phyloP scores from a whole-genome alignment of 495 filamentous ascomycete genomes.

The Penicillium parvum region DNA sequence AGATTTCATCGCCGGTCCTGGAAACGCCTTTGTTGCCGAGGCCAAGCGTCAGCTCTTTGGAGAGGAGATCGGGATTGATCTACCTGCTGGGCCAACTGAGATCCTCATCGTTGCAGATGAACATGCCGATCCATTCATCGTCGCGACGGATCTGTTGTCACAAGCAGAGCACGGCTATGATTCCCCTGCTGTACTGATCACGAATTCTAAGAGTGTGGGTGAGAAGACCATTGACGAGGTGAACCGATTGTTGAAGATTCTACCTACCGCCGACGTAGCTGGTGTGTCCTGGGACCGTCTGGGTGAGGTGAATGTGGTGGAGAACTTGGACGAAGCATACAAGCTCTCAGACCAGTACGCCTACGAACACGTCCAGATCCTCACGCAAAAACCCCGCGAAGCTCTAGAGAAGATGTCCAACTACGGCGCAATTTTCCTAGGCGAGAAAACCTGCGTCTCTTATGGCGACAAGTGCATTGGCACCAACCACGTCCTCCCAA shows the following conservation, averaged over 20 bases:
- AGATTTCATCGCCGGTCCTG: conserved; percentile 52
- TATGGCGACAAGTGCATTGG: conserved; percentile 54
- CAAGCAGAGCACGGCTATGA: conserved; percentile 53
- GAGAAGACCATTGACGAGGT: conserved; percentile 35
- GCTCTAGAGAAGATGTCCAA: conserved; percentile 49
- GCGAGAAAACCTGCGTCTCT: conserved; percentile 50
- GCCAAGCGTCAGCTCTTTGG: conserved; percentile 52
- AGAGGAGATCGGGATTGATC: conserved; percentile 48
- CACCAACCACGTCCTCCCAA: conserved; percentile 53
- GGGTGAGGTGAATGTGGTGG: conserved; percentile 46
- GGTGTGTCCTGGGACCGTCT: conserved; percentile 42
- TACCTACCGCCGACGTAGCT: conserved; percentile 43
- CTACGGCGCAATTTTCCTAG: conserved; percentile 50
- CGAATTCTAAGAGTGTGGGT: conserved; percentile 41
- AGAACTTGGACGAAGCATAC: conserved; percentile 43
- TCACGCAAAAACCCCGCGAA: conserved; percentile 43
- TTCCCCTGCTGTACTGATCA: conserved; percentile 46
- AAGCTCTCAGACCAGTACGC: conserved; percentile 49
- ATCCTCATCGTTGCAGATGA: conserved; percentile 51
- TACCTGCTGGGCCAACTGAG: conserved; percentile 51
- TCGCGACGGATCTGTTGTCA: conserved; percentile 48
- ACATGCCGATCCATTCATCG: conserved; percentile 45
- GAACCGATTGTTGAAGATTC: conserved; percentile 34
- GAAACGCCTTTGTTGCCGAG: conserved; percentile 53
- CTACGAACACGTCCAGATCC: conserved; percentile 51